These are phyloP conservation scores for Purpureocillium lavendulum DNA, from an alignment of 2,329 filamentous ascomycete genomes.

Conservation along the genomic window DNA sequence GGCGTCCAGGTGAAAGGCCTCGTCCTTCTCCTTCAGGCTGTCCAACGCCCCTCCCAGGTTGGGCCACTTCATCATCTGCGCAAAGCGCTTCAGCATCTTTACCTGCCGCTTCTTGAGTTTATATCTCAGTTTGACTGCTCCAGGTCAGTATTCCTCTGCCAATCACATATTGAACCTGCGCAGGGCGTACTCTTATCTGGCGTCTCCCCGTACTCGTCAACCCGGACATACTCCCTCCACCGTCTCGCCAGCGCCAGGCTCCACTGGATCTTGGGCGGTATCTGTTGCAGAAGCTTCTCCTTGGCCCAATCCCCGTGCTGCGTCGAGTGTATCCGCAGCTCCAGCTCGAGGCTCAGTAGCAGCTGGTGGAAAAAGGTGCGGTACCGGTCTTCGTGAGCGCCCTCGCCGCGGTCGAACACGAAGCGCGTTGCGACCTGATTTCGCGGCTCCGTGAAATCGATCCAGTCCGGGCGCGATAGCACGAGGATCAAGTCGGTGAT, in stretches of 20 bases:
- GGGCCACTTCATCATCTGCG: conserved; percentile 68
- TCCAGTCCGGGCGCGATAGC: conserved; percentile 61
- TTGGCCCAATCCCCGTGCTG: conserved; percentile 55
- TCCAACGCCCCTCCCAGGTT: conserved; percentile 59
- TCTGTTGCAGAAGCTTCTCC: conserved; percentile 53
- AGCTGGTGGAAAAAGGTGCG: conserved; percentile 68
- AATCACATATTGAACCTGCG: no score
- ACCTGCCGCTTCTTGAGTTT: conserved; percentile 59
- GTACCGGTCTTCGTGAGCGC: conserved; percentile 45
- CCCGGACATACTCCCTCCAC: conserved; percentile 62
- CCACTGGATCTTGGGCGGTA: conserved; percentile 66
- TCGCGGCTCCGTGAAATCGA: conserved; percentile 60
- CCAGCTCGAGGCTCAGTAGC: conserved; percentile 64
- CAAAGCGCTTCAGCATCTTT: conserved; percentile 60
- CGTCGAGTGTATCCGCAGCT: conserved; percentile 58
- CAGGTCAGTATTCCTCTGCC: neutral
- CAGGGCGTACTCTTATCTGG: conserved; percentile 37
- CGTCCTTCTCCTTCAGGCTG: conserved; percentile 51
- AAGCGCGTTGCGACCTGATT: conserved; percentile 70
- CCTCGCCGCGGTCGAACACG: conserved; percentile 52
- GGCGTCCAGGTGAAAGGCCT: conserved; percentile 47
- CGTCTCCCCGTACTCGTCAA: conserved; percentile 50
- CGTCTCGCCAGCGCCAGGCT: conserved; percentile 63
- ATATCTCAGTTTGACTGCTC: conserved; percentile 50
- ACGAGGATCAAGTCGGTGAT: conserved; percentile 65